A percentile compares a stretch with the other conserved stretches of the same genome.
Evolutionary conservation across 2,329 filamentous ascomycete species (phyloP).

Genomic region (Alternaria sp.): DNA sequence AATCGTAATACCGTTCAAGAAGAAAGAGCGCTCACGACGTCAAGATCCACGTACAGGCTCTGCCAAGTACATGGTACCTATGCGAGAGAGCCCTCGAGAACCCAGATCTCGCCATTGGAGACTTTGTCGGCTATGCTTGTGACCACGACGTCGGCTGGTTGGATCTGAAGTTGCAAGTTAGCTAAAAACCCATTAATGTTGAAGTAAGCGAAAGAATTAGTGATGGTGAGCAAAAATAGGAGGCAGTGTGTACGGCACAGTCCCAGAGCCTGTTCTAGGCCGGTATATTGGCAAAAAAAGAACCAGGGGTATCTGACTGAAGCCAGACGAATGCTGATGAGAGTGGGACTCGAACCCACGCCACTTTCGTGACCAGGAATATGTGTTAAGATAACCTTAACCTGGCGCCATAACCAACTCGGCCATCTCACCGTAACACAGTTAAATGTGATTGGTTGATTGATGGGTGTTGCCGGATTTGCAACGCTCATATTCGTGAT

Average conservation of each 20-base stretch:
- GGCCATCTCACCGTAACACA: slow-evolving; percentile 16
- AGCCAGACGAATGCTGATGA: slow-evolving; percentile 48
- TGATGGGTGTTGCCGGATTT: slow-evolving; percentile 14
- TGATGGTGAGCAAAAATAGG: neutral
- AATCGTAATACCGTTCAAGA: neutral
- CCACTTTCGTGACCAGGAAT: slow-evolving; percentile 52
- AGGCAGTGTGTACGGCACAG: neutral
- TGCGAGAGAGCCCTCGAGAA: slow-evolving; percentile 68
- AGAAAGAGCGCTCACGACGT: neutral
- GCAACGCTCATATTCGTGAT: slow-evolving; percentile 2
- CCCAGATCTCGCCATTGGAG: slow-evolving; percentile 89
- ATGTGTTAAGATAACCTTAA: slow-evolving; percentile 37
- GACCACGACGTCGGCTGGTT: slow-evolving; percentile 83
- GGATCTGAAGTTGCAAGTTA: slow-evolving; percentile 61
- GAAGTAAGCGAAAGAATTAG: neutral
- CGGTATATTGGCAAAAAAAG: slow-evolving; percentile 26
- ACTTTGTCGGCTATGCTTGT: slow-evolving; percentile 76
- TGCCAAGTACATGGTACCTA: slow-evolving; percentile 4
- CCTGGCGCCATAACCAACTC: slow-evolving; percentile 47
- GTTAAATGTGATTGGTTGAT: slow-evolving; percentile 12
- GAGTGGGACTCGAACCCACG: slow-evolving; percentile 53
- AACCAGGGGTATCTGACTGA: slow-evolving; percentile 33
- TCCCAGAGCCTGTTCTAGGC: neutral
- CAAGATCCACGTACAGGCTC: neutral
- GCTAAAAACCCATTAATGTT: neutral